Evolutionary conservation across 2,329 filamentous ascomycete genomes (phyloP), one percentile per base, ranked within the genome.

Genomic region (Monosporascus sp.): DNA sequence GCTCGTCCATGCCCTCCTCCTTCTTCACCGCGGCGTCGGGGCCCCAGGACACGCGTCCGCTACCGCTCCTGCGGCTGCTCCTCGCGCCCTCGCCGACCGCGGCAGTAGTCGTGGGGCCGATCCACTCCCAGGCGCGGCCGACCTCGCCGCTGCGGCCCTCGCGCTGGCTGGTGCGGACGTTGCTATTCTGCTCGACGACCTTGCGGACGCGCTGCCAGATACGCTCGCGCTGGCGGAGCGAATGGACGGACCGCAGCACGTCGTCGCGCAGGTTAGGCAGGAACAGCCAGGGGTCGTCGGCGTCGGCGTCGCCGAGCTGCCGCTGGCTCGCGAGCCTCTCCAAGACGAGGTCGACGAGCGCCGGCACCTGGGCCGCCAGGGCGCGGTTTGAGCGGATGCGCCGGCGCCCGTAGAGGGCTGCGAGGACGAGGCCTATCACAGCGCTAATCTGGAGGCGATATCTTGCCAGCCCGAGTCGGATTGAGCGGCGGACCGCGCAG

Each of bases 141-240:
- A 88, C 79, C 64, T 87, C 84, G 37, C 84, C 84, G 60, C 78
- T 85, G 50, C 77, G 73, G 47, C 86, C 71, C 80, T 88, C 74
- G 75, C 91, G 73, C 80, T 92, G 71, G 72, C 80, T 76, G 0
- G 81, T 89, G 43, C 94, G 82, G 17, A 99, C 88, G 65, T 99
- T 99, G 55, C 89, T 88, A 69, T 99, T 99, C 70, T 86, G 85
- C 71, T 99, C 94, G 1, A 99, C 92, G 50, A 97, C 87, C 49
- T 78, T 82, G 60, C 84, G 82, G 20, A 99, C 94, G 48, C 84
- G 83, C 58, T 84, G 80, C 94, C 95, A 99, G 49, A 99, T 76
- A 52, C 83, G 82, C 65, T 94, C 88, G 38, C 94, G 81, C 62
- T 91, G 83, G 8, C 79, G 78, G 20, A 92, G 79, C 3, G 82